Evolutionary conservation across 2,329 filamentous ascomycete genomes (phyloP).

Genomic region (Penicillium freii): DNA sequence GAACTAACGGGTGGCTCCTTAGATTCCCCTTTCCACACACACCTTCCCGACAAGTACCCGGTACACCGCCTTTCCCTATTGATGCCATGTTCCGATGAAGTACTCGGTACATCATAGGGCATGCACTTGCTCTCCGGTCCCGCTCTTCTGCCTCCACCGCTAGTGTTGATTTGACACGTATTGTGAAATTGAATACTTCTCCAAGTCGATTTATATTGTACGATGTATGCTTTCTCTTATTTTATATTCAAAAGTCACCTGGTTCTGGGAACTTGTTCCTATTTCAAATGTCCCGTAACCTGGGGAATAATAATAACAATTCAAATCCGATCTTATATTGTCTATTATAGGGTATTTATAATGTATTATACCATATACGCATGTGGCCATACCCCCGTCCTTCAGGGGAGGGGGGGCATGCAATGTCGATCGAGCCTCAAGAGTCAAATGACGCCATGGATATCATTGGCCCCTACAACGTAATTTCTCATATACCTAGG

Average conservation of each 20-base stretch:
- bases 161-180: constrained; percentile 17
- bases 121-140: neutral
- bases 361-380: neutral
- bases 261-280: neutral
- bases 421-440: constrained; percentile 36
- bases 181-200: neutral
- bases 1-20: constrained; percentile 13
- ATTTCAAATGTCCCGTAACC: neutral
- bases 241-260: neutral
- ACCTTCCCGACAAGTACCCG: neutral
- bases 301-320: neutral
- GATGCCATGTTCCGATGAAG: neutral
- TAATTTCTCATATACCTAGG: neutral
- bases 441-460: constrained; percentile 21
- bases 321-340: neutral
- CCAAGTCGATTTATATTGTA: neutral
- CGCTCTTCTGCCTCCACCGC: constrained; percentile 8
- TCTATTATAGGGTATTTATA: neutral
- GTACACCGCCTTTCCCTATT: constrained; percentile 6
- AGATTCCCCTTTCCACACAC: constrained; percentile 10
- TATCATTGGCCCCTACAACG: constrained; percentile 14
- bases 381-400: constrained; percentile 5
- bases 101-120: constrained; percentile 5
- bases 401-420: constrained; percentile 27
- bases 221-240: neutral